phyloP scores from a whole-genome alignment of 1,284 basidiomycete genomes.

The Exobasidium cylindrosporum region DNA sequence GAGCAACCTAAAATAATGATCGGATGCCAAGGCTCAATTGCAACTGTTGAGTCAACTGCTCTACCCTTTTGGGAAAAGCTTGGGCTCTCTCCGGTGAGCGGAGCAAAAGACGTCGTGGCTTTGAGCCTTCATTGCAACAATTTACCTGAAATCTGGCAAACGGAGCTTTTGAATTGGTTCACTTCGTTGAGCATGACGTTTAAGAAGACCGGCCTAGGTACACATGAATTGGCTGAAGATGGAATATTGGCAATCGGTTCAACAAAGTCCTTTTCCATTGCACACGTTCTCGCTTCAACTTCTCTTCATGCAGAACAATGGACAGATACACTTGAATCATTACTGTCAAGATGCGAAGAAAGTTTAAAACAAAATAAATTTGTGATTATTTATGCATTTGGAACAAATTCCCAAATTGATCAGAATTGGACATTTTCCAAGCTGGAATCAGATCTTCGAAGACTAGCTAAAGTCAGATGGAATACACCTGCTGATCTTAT shows the following conservation, averaged over 20 bases:
- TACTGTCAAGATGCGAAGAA: slow-evolving; percentile 9
- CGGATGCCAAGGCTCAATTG: slow-evolving; percentile 38
- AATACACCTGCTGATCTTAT: slow-evolving; percentile 9
- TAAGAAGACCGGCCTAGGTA: slow-evolving; percentile 31
- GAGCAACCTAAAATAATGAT: slow-evolving; percentile 33
- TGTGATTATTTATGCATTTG: slow-evolving; percentile 17
- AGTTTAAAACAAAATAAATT: slow-evolving; percentile 2
- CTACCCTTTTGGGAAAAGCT: slow-evolving; percentile 49
- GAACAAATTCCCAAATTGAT: background rate
- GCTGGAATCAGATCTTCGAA: slow-evolving; percentile 11
- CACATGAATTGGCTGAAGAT: slow-evolving; percentile 16
- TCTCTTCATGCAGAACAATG: slow-evolving; percentile 12
- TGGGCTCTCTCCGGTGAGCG: slow-evolving; percentile 34
- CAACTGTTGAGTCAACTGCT: slow-evolving; percentile 30
- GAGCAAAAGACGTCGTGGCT: slow-evolving; percentile 33
- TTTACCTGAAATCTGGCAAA: slow-evolving; percentile 23
- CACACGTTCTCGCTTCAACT: background rate
- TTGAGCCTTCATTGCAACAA: slow-evolving; percentile 31
- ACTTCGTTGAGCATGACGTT: slow-evolving; percentile 26
- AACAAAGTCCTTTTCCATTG: background rate
- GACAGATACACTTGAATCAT: slow-evolving; percentile 18
- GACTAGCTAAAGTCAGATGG: background rate
- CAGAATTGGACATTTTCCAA: slow-evolving; percentile 1
- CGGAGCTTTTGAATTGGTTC: slow-evolving; percentile 34
- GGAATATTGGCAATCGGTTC: slow-evolving; percentile 11